These are phyloP conservation scores for Chrysophaeum taylorii DNA, from an alignment of 352 stramenopile species.

Conservation along the genomic window DNA sequence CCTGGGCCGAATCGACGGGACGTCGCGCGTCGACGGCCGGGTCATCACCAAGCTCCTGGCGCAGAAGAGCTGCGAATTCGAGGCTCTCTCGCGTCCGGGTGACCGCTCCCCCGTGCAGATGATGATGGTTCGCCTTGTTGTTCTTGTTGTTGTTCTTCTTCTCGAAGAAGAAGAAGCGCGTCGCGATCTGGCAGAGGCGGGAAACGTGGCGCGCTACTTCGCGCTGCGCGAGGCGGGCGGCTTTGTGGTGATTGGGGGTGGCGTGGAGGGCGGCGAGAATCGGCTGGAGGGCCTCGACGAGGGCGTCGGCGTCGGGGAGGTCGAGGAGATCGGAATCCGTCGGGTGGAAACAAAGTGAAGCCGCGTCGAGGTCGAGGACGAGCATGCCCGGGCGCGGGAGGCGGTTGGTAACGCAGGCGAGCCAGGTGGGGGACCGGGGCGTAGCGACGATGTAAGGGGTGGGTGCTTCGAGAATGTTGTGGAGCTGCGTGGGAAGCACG, in stretches of 20 bases:
- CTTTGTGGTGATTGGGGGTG: neutral
- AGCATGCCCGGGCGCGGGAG: neutral
- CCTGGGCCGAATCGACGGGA: no score
- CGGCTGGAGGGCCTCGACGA: neutral
- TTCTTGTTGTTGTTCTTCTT: neutral
- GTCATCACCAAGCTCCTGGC: no score
- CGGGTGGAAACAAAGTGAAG: neutral
- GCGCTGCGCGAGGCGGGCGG: neutral
- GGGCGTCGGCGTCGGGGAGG: neutral
- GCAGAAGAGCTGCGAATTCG: no score
- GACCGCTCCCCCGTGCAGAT: no score
- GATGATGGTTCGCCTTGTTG: neutral
- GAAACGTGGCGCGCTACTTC: neutral
- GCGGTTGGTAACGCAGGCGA: neutral
- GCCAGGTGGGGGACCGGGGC: neutral
- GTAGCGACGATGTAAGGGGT: conserved; percentile 27
- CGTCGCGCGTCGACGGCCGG: no score
- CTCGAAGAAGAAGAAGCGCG: neutral
- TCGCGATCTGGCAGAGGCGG: neutral
- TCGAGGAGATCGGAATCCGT: conserved; percentile 4
- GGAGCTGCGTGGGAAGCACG: conserved; percentile 22
- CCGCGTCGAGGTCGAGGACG: neutral
- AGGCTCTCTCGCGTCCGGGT: no score
- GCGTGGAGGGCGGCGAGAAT: neutral
- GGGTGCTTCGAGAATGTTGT: conserved; percentile 25